Percentiles rank a stretch among this genome's conserved stretches.
Conservation (phyloP, 495 filamentous ascomycete genomes). For the Aspergillus affinis region DNA sequence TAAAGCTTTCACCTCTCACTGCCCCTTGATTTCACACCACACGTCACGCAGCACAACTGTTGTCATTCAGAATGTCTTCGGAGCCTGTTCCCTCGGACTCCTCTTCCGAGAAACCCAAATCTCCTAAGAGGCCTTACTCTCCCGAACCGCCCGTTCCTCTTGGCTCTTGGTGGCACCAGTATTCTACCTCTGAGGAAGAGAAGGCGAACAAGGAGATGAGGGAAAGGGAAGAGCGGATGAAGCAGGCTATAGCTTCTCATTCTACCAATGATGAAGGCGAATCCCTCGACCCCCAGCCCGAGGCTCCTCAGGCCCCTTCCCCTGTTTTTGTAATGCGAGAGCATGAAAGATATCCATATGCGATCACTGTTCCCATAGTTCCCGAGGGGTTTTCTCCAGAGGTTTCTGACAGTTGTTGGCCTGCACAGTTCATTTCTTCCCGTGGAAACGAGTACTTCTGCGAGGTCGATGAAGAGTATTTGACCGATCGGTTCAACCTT, state of each 20-base stretch:
- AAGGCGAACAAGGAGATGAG: not conserved
- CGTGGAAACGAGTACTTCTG: conserved; percentile 99
- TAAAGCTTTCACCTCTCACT: not conserved
- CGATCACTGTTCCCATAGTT: not conserved
- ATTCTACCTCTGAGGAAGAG: not conserved
- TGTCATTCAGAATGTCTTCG: not conserved
- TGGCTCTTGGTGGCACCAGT: not conserved
- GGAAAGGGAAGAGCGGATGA: not conserved
- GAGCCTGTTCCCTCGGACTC: not conserved
- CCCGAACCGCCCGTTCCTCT: not conserved
- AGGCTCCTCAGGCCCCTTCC: not conserved
- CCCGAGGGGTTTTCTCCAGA: not conserved
- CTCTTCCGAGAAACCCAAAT: not conserved
- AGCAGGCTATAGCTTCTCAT: not conserved
- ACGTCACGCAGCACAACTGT: not conserved
- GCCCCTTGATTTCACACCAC: not conserved
- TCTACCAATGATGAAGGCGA: not conserved
- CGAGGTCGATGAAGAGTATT: conserved; percentile 98
- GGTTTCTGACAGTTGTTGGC: conserved; percentile 19
- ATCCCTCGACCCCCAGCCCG: not conserved
- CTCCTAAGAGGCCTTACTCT: not conserved
- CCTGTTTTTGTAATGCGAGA: not conserved
- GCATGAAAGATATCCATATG: not conserved
- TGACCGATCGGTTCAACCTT: conserved; percentile 97
- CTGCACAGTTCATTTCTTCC: conserved; percentile 87